Evolutionary conservation across 2,329 filamentous ascomycete species (phyloP).

Genomic region (Aspergillus amoenus): DNA sequence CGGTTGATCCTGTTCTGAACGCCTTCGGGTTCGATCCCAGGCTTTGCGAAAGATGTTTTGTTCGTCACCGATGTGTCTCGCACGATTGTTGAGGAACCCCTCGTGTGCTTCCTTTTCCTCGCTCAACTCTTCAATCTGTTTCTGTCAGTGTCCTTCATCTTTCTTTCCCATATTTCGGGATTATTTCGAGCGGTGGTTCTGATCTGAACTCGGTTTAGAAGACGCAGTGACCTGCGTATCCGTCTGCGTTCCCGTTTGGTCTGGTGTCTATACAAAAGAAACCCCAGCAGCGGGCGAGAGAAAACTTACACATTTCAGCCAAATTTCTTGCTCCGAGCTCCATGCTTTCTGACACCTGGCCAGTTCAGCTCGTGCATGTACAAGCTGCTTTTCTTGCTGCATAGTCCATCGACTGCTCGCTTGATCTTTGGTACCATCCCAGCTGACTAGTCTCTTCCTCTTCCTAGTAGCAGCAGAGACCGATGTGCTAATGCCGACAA

Average conservation of each 20-base stretch:
- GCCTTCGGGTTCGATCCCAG: constrained; percentile 30
- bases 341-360: constrained; percentile 36
- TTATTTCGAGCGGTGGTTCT: neutral
- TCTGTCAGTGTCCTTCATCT: neutral
- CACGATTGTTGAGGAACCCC: constrained; percentile 30
- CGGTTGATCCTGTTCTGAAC: constrained; percentile 19
- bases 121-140: constrained; percentile 30
- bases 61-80: constrained; percentile 34
- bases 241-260: neutral
- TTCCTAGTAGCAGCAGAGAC: neutral
- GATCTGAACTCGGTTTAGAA: neutral
- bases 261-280: neutral
- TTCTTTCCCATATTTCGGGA: neutral
- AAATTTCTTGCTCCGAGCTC: constrained; percentile 38
- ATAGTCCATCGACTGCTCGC: constrained; percentile 28
- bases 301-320: constrained; percentile 33
- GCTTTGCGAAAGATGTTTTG: constrained; percentile 35
- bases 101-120: constrained; percentile 37
- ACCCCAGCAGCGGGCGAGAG: neutral
- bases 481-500: neutral
- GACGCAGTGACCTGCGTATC: neutral
- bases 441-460: constrained; percentile 25
- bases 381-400: constrained; percentile 30
- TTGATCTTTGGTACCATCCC: constrained; percentile 28
- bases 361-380: constrained; percentile 28